phyloP scores from a whole-genome alignment of 2,329 filamentous ascomycete genomes.

The Colletotrichum cuscutae region DNA sequence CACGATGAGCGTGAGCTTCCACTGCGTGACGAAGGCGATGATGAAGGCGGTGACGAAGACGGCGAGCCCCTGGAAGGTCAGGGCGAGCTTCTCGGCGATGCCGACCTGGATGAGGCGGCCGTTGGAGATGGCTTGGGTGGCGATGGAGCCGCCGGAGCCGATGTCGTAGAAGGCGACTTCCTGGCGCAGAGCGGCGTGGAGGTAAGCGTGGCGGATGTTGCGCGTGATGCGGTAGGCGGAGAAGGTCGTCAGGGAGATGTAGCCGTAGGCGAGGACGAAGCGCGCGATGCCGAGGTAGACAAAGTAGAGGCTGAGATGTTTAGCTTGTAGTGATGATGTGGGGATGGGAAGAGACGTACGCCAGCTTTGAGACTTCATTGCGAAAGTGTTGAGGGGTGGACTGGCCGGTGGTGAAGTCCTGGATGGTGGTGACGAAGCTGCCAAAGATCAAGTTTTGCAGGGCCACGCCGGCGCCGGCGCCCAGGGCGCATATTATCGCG shows the following conservation, averaged over 20 bases:
- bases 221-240: conserved; percentile 62
- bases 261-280: conserved; percentile 60
- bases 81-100: conserved; percentile 52
- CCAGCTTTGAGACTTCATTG: conserved; percentile 43
- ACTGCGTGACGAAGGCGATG: conserved; percentile 52
- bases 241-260: conserved; percentile 57
- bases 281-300: conserved; percentile 67
- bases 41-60: conserved; percentile 51
- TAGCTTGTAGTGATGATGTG: neutral
- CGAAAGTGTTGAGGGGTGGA: conserved; percentile 42
- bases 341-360: conserved; percentile 37
- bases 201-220: conserved; percentile 58
- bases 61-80: conserved; percentile 50
- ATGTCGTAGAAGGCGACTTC: conserved; percentile 62
- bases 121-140: conserved; percentile 56
- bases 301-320: conserved; percentile 59
- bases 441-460: conserved; percentile 52
- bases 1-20: conserved; percentile 55
- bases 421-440: conserved; percentile 48
- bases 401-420: conserved; percentile 43
- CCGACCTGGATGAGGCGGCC: conserved; percentile 54
- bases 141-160: conserved; percentile 51
- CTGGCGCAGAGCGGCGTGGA: conserved; percentile 60
- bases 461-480: conserved; percentile 49
- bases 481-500: conserved; percentile 46